Evolutionary conservation across 1,284 basidiomycete species (phyloP).

Genomic region (Athelia sp.): DNA sequence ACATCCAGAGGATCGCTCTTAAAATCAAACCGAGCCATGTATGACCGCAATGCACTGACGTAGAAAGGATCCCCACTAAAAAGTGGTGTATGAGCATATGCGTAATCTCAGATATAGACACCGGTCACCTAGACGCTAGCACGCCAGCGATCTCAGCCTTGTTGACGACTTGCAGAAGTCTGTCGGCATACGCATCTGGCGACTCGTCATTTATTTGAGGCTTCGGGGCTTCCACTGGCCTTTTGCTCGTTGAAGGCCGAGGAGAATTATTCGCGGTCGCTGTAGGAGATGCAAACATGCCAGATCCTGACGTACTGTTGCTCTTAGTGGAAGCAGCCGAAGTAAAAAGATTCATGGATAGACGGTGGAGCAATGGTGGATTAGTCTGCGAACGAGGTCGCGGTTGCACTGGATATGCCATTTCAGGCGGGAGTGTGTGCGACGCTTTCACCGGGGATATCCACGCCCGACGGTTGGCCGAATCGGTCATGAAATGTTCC

Average conservation of each 20-base stretch:
- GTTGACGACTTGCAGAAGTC: constrained; percentile 59
- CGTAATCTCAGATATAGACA: constrained; percentile 7
- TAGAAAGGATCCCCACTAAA: constrained; percentile 72
- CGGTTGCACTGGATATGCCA: constrained; percentile 9
- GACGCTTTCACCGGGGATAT: constrained; percentile 13
- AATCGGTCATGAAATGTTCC: constrained; percentile 9
- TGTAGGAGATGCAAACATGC: constrained; percentile 24
- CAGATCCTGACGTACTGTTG: constrained; percentile 9
- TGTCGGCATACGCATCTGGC: constrained; percentile 62
- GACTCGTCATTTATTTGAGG: constrained; percentile 58
- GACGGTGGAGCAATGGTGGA: constrained; percentile 62
- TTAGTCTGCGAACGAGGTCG: constrained; percentile 64
- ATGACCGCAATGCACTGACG: constrained; percentile 62
- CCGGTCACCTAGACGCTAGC: constrained; percentile 72
- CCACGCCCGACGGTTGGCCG: constrained; percentile 11
- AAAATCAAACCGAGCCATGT: constrained; percentile 82
- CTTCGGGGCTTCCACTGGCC: constrained; percentile 41
- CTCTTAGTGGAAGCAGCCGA: constrained; percentile 27
- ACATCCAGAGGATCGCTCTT: constrained; percentile 84
- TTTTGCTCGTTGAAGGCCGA: constrained; percentile 40
- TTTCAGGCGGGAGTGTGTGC: constrained; percentile 10
- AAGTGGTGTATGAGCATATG: constrained; percentile 4
- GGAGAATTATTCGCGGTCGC: constrained; percentile 36
- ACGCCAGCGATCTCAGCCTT: constrained; percentile 76
- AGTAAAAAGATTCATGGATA: constrained; percentile 66